Percentiles rank a stretch among this genome's conserved stretches.
These are phyloP conservation scores for Firmiana major DNA, from an alignment of 345 rosid genomes.

Conservation along the genomic window DNA sequence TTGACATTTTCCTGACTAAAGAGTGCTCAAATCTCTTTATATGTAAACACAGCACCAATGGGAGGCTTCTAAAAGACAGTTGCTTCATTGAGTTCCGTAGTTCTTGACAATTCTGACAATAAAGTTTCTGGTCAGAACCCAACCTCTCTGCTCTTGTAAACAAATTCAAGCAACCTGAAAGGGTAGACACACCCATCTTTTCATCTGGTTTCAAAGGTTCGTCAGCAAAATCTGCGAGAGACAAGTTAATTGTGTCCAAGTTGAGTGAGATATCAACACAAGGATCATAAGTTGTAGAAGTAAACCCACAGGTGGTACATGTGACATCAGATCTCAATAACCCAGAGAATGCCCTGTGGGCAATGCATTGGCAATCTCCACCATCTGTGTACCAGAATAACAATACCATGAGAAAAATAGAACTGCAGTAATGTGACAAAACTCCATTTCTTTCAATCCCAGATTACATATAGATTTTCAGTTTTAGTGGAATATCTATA, in stretches of 20 bases:
- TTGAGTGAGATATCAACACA: slow-evolving; percentile 88
- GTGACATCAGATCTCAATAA: slow-evolving; percentile 85
- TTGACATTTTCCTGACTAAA: slow-evolving; percentile 50
- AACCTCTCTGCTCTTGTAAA: slow-evolving; percentile 80
- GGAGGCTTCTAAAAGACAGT: slow-evolving; percentile 86
- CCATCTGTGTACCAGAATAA: slow-evolving; percentile 42
- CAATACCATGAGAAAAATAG: slow-evolving; percentile 17
- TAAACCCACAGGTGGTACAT: slow-evolving; percentile 79
- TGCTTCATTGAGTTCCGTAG: slow-evolving; percentile 76
- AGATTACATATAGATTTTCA: neutral
- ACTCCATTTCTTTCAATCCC: neutral
- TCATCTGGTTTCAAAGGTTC: slow-evolving; percentile 36
- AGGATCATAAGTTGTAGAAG: slow-evolving; percentile 88
- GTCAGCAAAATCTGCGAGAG: slow-evolving; percentile 27
- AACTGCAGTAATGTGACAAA: neutral
- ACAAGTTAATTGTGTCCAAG: slow-evolving; percentile 43
- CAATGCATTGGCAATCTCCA: slow-evolving; percentile 80
- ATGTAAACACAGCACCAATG: slow-evolving; percentile 77
- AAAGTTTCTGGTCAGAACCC: slow-evolving; percentile 82
- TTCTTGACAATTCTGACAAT: slow-evolving; percentile 81
- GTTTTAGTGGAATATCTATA: neutral
- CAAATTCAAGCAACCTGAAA: slow-evolving; percentile 74
- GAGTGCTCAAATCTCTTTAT: slow-evolving; percentile 92
- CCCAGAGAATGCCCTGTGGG: slow-evolving; percentile 89
- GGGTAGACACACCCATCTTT: slow-evolving; percentile 44